Base-by-base conservation (phyloP, 495 filamentous ascomycete species). In the Xylaria castorea region DNA sequence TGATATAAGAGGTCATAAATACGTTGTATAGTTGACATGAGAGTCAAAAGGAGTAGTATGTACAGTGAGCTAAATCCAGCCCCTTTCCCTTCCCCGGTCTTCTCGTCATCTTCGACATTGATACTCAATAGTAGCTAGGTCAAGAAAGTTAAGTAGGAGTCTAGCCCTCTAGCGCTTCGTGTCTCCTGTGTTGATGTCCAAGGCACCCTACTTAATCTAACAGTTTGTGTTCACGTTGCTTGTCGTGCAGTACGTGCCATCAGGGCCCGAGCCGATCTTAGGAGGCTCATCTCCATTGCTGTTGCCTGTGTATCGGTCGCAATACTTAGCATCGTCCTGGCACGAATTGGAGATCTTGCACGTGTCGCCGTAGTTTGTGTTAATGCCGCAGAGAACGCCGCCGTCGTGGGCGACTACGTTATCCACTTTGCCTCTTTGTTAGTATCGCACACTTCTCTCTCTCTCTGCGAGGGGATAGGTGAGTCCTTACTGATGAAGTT, bases 331-430 rank as follows among this genome's bases (percentile, higher is more conserved):
- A n/a, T 55, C 51, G 40, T 53, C 27, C 27, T 62, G 61, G 72
- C 73, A 75, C 53, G 77, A 76, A 60, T 73, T 73, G 12, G 44
- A 36, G 53, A 75, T 48, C 9, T 70, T 79, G 9, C 84, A 85
- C 1, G 81, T 78, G 68, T 87, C 86, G 27, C 85, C 85, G 57
- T 79, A 84, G 80, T 88, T 88, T 32, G 79, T 79, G 73, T 88
- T 88, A 74, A 88, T 86, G 22, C 87, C 87, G 42, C 67, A 70
- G 7, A 70, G n/a, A 14, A 70, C 67, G 55, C 67, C 67, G n/a
- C 73, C 62, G 60, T 73, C 76, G 64, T 84, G 74, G 14, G 77
- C 82, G 20, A 77, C 75, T 44, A 76, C 77, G 66, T 81, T 81
- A 53, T 79, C 81, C 57, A 78, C 81, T 74, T 78, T 80, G 16